Evolutionary conservation across 163 green algal species (phyloP), one percentile per base, ranked within the genome.

Genomic region (Prototheca wickerhamii): DNA sequence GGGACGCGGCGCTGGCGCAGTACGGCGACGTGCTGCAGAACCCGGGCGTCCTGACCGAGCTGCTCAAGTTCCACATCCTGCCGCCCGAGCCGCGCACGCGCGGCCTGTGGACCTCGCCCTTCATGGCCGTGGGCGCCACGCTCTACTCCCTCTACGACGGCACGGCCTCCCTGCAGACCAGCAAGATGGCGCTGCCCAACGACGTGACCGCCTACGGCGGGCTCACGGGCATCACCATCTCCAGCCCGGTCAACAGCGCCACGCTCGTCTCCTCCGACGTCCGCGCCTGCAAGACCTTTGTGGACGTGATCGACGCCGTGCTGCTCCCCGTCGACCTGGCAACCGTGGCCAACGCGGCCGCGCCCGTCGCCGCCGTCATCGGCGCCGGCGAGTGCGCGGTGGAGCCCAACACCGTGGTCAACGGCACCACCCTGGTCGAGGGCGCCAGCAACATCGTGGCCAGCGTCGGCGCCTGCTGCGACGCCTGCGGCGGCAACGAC

Each of bases 61-160:
- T 79, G 4, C 44, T 79, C 37, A 75, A 75, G 58, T 72, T 72
- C 34, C 72, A 79, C 72, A 72, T 74, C 32, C 58, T 79, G 31
- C 72, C 72, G 12, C 72, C 72, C 12, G 67, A 79, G 63, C 56
- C 66, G 6, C 37, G 67, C 33, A 63, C 58, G 20, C 62, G 70
- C n/a, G 72, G 66, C 33, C 63, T 79, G n/a, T 79, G 72, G 72
- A 73, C 67, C 40, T 67, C 60, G 25, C 72, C 72, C 23, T 70
- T 79, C 26, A 42, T 79, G 17, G 46, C 30, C 46, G 58, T 75
- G 30, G 72, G 72, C 23, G 63, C 67, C 42, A 67, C 57, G 49
- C 46, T 79, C 20, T 65, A 58, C 52, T 73, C 72, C n/a, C 17
- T 46, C 3, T 60, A 50, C 34, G 63, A 75, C 29, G 63, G 55